These are phyloP conservation scores for Pyrenophora seminiperda DNA, from an alignment of 2,329 filamentous ascomycete species.

Conservation along the genomic window DNA sequence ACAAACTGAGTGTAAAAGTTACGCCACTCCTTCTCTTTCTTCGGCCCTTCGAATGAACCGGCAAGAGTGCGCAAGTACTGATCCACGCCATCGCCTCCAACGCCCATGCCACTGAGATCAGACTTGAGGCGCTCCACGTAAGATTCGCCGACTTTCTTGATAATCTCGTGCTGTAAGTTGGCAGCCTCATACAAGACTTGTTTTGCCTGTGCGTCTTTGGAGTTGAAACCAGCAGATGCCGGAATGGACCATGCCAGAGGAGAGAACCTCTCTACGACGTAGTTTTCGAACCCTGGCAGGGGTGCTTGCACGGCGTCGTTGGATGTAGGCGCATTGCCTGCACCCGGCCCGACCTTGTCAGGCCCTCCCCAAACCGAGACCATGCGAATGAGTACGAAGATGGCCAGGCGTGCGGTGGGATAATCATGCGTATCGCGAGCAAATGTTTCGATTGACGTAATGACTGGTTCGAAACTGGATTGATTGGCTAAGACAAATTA, in stretches of 20 bases:
- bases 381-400: conserved; percentile 82
- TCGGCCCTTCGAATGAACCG: conserved; percentile 41
- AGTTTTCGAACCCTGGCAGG: conserved; percentile 87
- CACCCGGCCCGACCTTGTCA: conserved; percentile 57
- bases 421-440: conserved; percentile 75
- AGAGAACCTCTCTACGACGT: conserved; percentile 88
- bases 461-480: conserved; percentile 83
- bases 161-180: conserved; percentile 83
- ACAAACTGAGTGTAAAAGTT: conserved; percentile 54
- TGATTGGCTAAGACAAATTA: conserved; percentile 68
- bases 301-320: conserved; percentile 59
- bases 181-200: conserved; percentile 89
- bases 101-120: conserved; percentile 69
- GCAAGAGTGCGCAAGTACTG: conserved; percentile 62
- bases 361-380: conserved; percentile 88
- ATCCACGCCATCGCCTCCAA: conserved; percentile 67
- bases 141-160: conserved; percentile 82
- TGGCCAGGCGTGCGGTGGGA: conserved; percentile 73
- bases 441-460: conserved; percentile 82
- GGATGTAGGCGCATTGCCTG: conserved; percentile 41
- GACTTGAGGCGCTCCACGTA: conserved; percentile 74
- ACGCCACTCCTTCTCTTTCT: conserved; percentile 52
- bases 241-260: conserved; percentile 89
- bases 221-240: conserved; percentile 76
- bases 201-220: conserved; percentile 85